A percentile compares a stretch with the other conserved stretches of the same genome.
These are phyloP conservation scores for Kodamaea ohmeri DNA, from an alignment of 1,139 yeast species.

Conservation along the genomic window DNA sequence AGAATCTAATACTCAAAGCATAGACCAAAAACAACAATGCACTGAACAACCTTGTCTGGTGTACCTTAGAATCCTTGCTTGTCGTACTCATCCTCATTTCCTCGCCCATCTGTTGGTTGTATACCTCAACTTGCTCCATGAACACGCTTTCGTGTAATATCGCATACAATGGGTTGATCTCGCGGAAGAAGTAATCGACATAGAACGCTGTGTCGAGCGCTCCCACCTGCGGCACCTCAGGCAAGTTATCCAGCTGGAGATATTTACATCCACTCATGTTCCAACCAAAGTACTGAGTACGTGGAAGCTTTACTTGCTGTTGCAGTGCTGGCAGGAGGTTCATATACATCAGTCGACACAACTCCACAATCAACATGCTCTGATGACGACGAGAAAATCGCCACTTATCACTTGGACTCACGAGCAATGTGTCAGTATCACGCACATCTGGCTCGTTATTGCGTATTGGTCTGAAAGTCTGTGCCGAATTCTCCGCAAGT, in stretches of 20 bases:
- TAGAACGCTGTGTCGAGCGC: slow-evolving; percentile 17
- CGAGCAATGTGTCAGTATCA: slow-evolving; percentile 18
- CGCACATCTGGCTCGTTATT: slow-evolving; percentile 20
- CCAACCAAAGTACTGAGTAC: slow-evolving; percentile 66
- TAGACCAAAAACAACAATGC: slow-evolving; percentile 52
- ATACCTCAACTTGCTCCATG: slow-evolving; percentile 48
- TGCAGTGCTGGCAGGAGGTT: slow-evolving; percentile 39
- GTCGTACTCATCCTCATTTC: slow-evolving; percentile 12
- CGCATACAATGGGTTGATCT: slow-evolving; percentile 54
- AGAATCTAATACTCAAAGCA: slow-evolving; percentile 53
- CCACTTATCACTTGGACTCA: slow-evolving; percentile 39
- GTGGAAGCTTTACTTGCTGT: slow-evolving; percentile 44
- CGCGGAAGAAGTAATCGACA: slow-evolving; percentile 45
- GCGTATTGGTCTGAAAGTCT: slow-evolving; percentile 17
- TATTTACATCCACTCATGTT: slow-evolving; percentile 60
- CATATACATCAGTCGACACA: slow-evolving; percentile 40
- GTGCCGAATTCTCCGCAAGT: slow-evolving; percentile 20
- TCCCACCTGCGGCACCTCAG: slow-evolving; percentile 23
- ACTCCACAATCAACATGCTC: slow-evolving; percentile 43
- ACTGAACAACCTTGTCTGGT: slow-evolving; percentile 45
- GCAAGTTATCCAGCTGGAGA: slow-evolving; percentile 39
- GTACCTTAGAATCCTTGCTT: slow-evolving; percentile 21
- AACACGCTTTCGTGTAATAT: slow-evolving; percentile 56
- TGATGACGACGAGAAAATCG: slow-evolving; percentile 52
- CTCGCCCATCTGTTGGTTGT: slow-evolving; percentile 20